These are phyloP conservation scores for Grosmannia clavigera DNA, from an alignment of 2,329 filamentous ascomycete genomes.

Conservation along the genomic window DNA sequence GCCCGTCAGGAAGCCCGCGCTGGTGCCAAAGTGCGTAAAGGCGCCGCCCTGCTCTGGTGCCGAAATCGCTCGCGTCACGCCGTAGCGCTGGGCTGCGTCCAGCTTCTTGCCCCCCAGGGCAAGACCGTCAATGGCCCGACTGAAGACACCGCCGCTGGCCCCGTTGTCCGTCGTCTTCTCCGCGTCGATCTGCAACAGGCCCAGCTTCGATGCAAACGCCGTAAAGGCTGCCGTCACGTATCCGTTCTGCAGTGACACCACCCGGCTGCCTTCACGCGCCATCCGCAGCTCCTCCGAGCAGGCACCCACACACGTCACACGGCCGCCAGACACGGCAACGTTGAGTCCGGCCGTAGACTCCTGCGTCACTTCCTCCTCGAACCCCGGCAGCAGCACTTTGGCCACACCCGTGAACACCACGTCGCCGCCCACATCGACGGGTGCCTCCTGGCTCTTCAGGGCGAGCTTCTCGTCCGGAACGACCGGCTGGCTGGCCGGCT, in stretches of 20 bases:
- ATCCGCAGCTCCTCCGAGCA: conserved; percentile 32
- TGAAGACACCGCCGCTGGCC: conserved; percentile 30
- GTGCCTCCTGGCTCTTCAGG: conserved; percentile 19
- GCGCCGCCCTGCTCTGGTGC: conserved; percentile 34
- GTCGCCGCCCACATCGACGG: conserved; percentile 26
- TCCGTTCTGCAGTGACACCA: conserved; percentile 42
- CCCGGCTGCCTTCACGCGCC: conserved; percentile 14
- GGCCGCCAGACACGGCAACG: conserved; percentile 40
- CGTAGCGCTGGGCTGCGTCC: conserved; percentile 37
- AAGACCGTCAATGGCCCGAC: conserved; percentile 45
- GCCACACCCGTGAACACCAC: conserved; percentile 45
- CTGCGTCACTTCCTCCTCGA: conserved; percentile 11
- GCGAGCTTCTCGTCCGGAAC: conserved; percentile 27
- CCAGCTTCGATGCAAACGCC: conserved; percentile 46
- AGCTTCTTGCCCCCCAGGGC: conserved; percentile 44
- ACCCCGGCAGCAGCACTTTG: conserved; percentile 34
- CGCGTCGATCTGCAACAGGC: conserved; percentile 49
- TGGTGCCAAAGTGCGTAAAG: conserved; percentile 40
- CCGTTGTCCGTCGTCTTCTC: conserved; percentile 45
- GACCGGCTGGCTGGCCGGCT: conserved; percentile 29
- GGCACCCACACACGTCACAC: conserved; percentile 41
- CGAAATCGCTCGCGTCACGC: conserved; percentile 46
- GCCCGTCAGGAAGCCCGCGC: conserved; percentile 44
- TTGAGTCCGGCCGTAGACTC: conserved; percentile 18
- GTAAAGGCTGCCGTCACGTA: conserved; percentile 49